Evolutionary conservation across 441 rosid genomes (phyloP), one percentile per base, ranked within the genome.

Genomic region (Populus hybrid): DNA sequence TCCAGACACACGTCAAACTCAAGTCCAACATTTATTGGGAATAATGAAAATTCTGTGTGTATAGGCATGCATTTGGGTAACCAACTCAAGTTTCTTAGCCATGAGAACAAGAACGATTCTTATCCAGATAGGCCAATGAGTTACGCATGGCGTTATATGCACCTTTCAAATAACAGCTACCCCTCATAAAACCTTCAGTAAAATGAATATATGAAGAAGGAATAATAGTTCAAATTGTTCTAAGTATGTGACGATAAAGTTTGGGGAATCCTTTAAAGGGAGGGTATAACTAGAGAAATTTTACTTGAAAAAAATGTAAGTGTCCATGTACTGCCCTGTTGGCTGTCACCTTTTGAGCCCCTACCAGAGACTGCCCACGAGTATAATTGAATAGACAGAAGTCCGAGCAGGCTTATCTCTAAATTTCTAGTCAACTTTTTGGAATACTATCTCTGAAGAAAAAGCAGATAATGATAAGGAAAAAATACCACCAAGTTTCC

Each of bases 181-280:
- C 68, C 32, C 14, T 28, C 80, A 53, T 77, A 75, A 71, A 63
- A 76, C 82, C 80, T 30, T 30, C 1, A 1, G 61, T 53, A 53
- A 5, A n/a, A 38, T 75, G 76, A 83, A 79, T 76, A 73, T 65
- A 71, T 73, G 35, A 78, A 79, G 75, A 72, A 32, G 36, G 89
- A 87, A 87, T 82, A 87, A 78, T 79, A 79, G 78, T 77, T 84
- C 81, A 83, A 77, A 81, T 70, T 73, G 78, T 78, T 85, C 9
- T 19, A 65, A 24, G 18, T 84, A 78, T 82, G 81, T 82, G 83
- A 77, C 86, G 83, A 86, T 89, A 85, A 89, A 85, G 90, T 84
- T 18, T 14, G 28, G 78, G 82, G 90, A 88, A 26, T 23, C 30
- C 28, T 24, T 9, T 65, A 28, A 24, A 28, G 28, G 68, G 68